Evolutionary conservation across 192 early-diverging fungal genomes (phyloP).

Genomic region (Backusella parvicylindrica): DNA sequence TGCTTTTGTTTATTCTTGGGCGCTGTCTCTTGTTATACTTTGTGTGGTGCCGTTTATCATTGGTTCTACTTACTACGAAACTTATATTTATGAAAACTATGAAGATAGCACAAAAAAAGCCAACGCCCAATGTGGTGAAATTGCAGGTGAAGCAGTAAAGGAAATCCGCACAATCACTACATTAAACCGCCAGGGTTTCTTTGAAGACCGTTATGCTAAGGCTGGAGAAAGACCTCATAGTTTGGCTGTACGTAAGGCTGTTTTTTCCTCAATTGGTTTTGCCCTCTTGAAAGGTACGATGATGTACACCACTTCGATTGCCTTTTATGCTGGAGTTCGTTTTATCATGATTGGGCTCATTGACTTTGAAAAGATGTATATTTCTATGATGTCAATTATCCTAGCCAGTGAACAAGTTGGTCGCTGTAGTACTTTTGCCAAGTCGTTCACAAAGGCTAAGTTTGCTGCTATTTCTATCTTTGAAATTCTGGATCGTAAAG

Average conservation of each 20-base stretch:
- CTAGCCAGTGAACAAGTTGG: constrained; percentile 47
- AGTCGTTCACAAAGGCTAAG: constrained; percentile 75
- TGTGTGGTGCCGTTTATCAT: constrained; percentile 54
- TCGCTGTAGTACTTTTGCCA: constrained; percentile 63
- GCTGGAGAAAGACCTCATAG: constrained; percentile 68
- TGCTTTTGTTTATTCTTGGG: constrained; percentile 75
- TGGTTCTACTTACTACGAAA: constrained; percentile 46
- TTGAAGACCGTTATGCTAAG: constrained; percentile 59
- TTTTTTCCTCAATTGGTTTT: constrained; percentile 64
- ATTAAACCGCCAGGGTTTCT: constrained; percentile 66
- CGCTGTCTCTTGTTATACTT: constrained; percentile 77
- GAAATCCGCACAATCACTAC: constrained; percentile 85
- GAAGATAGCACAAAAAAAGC: constrained; percentile 62
- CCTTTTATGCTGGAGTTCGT: constrained; percentile 64
- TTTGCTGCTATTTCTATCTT: constrained; percentile 71
- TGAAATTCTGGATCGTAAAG: constrained; percentile 64
- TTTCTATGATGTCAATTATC: constrained; percentile 14
- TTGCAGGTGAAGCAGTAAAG: constrained; percentile 78
- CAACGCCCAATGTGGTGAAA: constrained; percentile 74
- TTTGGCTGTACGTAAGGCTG: constrained; percentile 58
- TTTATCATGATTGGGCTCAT: constrained; percentile 13
- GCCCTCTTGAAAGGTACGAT: constrained; percentile 65
- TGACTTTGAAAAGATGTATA: constrained; percentile 15
- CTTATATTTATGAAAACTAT: constrained; percentile 49
- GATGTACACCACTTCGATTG: constrained; percentile 70